Percentiles rank a stretch among this genome's conserved stretches.
Conservation (phyloP, 441 rosid genomes). For the Jatropha podagrica region DNA sequence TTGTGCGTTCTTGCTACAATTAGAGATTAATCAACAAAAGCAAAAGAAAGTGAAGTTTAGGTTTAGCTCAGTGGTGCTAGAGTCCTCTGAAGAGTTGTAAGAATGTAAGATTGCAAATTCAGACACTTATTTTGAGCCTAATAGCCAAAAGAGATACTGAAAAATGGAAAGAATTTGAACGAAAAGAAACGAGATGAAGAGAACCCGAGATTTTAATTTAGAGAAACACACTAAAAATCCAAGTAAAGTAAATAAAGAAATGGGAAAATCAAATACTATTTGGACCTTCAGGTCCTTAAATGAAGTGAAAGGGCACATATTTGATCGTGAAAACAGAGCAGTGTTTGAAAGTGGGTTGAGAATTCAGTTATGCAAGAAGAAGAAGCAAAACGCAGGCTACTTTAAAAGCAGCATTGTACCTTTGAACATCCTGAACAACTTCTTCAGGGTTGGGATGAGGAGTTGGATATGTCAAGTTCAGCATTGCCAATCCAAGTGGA, state of each 20-base stretch:
- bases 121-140: no score
- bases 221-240: no score
- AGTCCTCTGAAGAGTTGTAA: no score
- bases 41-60: background rate
- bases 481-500: slow-evolving; percentile 38
- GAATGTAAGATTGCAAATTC: no score
- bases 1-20: background rate
- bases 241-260: background rate
- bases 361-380: background rate
- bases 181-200: slow-evolving; percentile 4
- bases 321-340: background rate
- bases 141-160: background rate
- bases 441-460: slow-evolving; percentile 75
- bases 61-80: no score
- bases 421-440: slow-evolving; percentile 73
- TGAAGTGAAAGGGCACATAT: background rate
- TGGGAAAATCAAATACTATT: background rate
- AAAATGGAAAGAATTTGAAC: slow-evolving; percentile 3
- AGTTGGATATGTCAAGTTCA: slow-evolving; percentile 49
- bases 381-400: slow-evolving; percentile 10
- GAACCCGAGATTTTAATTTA: slow-evolving; percentile 7
- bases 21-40: background rate
- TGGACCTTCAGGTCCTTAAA: background rate
- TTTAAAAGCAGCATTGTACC: slow-evolving; percentile 36
- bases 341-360: background rate